phyloP scores from a whole-genome alignment of 257 asterid species.

The Solanum dulcamara region DNA sequence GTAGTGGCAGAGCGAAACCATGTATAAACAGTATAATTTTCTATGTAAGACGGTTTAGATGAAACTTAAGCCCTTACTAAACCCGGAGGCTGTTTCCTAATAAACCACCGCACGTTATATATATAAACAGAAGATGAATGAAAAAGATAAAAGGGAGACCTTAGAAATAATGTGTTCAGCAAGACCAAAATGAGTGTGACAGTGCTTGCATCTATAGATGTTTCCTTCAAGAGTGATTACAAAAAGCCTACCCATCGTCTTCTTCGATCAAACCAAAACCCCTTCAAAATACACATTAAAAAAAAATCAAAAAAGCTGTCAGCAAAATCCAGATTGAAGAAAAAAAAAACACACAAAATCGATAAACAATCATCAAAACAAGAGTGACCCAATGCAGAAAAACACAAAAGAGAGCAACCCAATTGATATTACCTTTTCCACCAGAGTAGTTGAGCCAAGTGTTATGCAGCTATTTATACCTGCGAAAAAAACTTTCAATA shows the following conservation, averaged over 20 bases:
- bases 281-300: conserved; percentile 1
- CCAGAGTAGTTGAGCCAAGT: not conserved
- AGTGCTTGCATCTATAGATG: conserved; percentile 61
- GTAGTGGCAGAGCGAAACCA: too few relatives aligned
- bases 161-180: conserved; percentile 44
- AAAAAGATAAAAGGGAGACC: conserved; percentile 18
- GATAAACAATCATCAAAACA: not conserved
- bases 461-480: not conserved
- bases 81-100: too few relatives aligned
- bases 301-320: not conserved
- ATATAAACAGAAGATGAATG: not conserved
- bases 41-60: too few relatives aligned
- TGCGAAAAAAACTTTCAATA: not conserved
- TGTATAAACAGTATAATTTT: too few relatives aligned
- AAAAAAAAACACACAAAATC: not conserved
- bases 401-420: not conserved
- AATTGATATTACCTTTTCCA: not conserved
- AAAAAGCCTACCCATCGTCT: conserved; percentile 73
- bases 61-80: too few relatives aligned
- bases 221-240: conserved; percentile 47
- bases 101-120: not conserved
- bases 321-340: not conserved
- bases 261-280: not conserved
- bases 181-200: conserved; percentile 60
- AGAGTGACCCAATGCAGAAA: not conserved